phyloP scores from a whole-genome alignment of 2,329 filamentous ascomycete species.

The Cladophialophora immunda region DNA sequence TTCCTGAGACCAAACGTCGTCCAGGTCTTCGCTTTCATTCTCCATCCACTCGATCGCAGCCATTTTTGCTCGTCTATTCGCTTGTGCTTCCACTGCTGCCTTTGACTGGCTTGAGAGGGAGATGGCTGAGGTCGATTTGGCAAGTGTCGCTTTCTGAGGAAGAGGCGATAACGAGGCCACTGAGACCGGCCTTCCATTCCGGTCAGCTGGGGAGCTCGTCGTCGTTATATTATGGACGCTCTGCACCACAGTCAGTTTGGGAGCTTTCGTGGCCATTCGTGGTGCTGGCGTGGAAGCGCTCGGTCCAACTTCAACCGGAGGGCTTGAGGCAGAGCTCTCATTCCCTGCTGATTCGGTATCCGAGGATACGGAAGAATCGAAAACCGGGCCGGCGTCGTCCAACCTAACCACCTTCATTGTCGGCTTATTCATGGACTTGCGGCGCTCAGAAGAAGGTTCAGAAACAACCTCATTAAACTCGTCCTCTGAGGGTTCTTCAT shows the following conservation, averaged over 20 bases:
- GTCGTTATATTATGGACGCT: background rate
- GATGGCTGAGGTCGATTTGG: constrained; percentile 20
- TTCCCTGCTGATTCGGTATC: constrained; percentile 3
- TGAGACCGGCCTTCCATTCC: constrained; percentile 10
- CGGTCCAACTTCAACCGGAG: constrained; percentile 16
- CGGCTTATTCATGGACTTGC: background rate
- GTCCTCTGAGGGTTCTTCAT: constrained; percentile 40
- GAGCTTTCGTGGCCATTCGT: constrained; percentile 9
- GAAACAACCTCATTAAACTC: constrained; percentile 37
- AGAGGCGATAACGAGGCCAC: constrained; percentile 16
- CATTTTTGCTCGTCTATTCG: constrained; percentile 47
- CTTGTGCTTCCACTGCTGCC: constrained; percentile 40
- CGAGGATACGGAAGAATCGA: constrained; percentile 24
- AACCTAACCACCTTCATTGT: constrained; percentile 20
- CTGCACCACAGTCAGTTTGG: constrained; percentile 8
- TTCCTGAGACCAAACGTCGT: constrained; percentile 34
- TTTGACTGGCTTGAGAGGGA: background rate
- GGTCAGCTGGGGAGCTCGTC: background rate
- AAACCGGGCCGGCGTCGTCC: constrained; percentile 25
- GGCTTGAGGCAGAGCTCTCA: constrained; percentile 20
- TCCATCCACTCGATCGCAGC: constrained; percentile 45
- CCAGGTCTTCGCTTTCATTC: constrained; percentile 40
- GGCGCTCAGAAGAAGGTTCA: constrained; percentile 4
- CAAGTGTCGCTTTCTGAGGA: constrained; percentile 3
- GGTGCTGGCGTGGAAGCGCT: constrained; percentile 3